These are phyloP conservation scores for Coriaria nepalensis DNA, from an alignment of 306 rosid species.

Conservation along the genomic window DNA sequence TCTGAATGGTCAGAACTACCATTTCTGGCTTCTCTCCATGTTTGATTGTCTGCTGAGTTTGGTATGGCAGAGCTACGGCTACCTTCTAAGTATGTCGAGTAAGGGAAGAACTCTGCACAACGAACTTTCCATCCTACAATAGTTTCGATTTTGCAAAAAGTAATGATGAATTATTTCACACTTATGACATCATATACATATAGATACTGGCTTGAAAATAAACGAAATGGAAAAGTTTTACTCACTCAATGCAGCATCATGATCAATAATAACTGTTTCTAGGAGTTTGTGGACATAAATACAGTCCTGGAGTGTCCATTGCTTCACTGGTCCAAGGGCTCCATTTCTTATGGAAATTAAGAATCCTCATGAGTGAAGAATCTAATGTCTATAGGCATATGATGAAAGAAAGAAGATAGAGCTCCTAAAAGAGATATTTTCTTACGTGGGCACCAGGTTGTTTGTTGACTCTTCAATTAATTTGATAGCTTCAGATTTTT, in stretches of 20 bases:
- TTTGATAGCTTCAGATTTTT: constrained; percentile 58
- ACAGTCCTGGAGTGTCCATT: constrained; percentile 76
- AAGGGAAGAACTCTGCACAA: constrained; percentile 66
- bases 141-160: background rate
- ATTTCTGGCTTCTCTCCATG: constrained; percentile 37
- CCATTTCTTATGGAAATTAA: constrained; percentile 37
- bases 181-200: no score
- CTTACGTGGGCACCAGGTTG: constrained; percentile 45
- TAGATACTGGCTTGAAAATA: background rate
- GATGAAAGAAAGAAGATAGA: background rate
- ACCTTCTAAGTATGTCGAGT: constrained; percentile 68
- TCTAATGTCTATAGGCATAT: constrained; percentile 11
- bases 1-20: constrained; percentile 29
- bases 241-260: constrained; percentile 63
- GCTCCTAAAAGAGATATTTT: background rate
- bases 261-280: constrained; percentile 43
- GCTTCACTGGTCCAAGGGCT: constrained; percentile 49
- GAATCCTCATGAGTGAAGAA: background rate
- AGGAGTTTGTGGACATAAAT: constrained; percentile 70
- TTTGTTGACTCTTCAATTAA: constrained; percentile 66
- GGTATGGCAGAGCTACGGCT: constrained; percentile 58
- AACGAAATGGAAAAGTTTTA: constrained; percentile 1
- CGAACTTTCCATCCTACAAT: constrained; percentile 79
- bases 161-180: background rate
- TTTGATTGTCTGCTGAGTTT: constrained; percentile 37